Evolutionary conservation across 768 basidiomycete genomes (phyloP), one percentile per base, ranked within the genome.

Genomic region (Scleroderma bovista): DNA sequence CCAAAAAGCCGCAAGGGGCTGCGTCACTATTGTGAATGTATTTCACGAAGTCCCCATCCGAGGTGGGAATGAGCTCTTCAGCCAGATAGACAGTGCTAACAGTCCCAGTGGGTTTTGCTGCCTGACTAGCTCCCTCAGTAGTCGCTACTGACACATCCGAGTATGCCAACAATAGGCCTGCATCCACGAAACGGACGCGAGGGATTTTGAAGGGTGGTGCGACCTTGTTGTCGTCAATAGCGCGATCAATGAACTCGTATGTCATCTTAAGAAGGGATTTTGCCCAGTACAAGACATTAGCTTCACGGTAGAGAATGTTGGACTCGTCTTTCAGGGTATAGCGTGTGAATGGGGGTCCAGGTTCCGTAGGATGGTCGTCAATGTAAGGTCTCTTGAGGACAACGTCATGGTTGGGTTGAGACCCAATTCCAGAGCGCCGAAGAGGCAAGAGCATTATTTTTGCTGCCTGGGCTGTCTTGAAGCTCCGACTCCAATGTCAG

Each of bases 251-350:
- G 22, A 47, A 51, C 6, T 37, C 29, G 22, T 54, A 57, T 0
- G 44, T 53, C 24, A 51, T 34, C 17, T 46, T 26, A 5, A 57
- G 20, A 1, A 57, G 24, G 2, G 52, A 29, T 7, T 46, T 32
- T 12, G 52, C 44, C 55, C 55, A 57, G 29, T 48, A 53, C 10
- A 53, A 39, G 6, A 50, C 2, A 8, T 56, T 56, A 0, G 47
- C 54, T 40, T 55, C 54, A 20, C 19, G 19, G 15, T 12, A 34
- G 17, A 54, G 49, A n/a, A 44, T 47, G 16, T 46, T 11, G 19
- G 32, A 17, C 7, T 54, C 50, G 0, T 51, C 42, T 2, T 13
- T n/a, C 5, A 47, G 6, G 6, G 20, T 6, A 16, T n/a, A 40
- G 1, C 44, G 12, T 7, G 16, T 24, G 13, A 32, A 44, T 5